Conservation (phyloP, 2,329 filamentous ascomycete genomes). For the Xylariaceae sp. region DNA sequence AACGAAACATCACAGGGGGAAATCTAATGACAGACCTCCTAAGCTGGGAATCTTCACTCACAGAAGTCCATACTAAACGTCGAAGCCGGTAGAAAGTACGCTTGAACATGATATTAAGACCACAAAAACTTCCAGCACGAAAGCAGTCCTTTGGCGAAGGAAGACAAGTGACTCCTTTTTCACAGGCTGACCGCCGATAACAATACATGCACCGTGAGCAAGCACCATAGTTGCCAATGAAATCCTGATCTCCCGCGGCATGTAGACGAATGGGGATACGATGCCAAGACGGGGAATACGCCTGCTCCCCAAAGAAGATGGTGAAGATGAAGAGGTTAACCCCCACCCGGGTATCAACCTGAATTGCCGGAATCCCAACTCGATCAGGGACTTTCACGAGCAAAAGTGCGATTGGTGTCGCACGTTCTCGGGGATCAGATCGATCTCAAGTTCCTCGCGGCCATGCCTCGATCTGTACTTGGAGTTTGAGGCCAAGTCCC, state of each 20-base stretch:
- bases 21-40: too few relatives aligned
- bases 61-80: too few relatives aligned
- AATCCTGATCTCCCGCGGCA: background rate
- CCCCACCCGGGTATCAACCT: background rate
- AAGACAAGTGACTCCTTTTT: slow-evolving; percentile 94
- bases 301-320: slow-evolving; percentile 46
- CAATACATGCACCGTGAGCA: slow-evolving; percentile 87
- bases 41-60: too few relatives aligned
- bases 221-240: slow-evolving; percentile 31
- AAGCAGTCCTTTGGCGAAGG: slow-evolving; percentile 92
- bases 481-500: slow-evolving; percentile 53
- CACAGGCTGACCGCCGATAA: slow-evolving; percentile 96
- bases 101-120: too few relatives aligned
- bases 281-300: slow-evolving; percentile 49
- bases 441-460: slow-evolving; percentile 65
- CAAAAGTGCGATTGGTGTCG: slow-evolving; percentile 71
- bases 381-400: slow-evolving; percentile 68
- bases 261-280: background rate
- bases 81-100: too few relatives aligned
- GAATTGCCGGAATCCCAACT: slow-evolving; percentile 53
- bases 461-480: slow-evolving; percentile 94
- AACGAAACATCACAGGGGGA: too few relatives aligned
- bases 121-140: too few relatives aligned
- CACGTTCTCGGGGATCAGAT: slow-evolving; percentile 85
- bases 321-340: slow-evolving; percentile 42